A percentile compares a stretch with the other conserved stretches of the same genome.
These are phyloP conservation scores for Fusarium sublunatum DNA, from an alignment of 2,329 filamentous ascomycete genomes.

Conservation along the genomic window DNA sequence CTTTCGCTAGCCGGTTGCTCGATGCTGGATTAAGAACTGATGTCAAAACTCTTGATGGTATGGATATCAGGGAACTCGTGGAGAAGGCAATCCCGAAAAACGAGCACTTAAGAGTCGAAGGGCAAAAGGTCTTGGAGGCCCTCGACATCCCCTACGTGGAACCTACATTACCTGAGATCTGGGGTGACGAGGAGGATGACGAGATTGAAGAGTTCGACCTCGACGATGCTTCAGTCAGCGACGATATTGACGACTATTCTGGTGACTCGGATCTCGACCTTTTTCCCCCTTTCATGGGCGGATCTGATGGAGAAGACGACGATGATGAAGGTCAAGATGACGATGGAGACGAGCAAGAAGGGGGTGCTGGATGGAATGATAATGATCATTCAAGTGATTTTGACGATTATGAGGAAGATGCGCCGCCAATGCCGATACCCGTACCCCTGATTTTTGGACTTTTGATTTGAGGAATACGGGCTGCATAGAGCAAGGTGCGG, in stretches of 20 bases:
- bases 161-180: constrained; percentile 16
- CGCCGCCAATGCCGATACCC: constrained; percentile 30
- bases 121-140: constrained; percentile 41
- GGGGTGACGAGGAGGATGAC: constrained; percentile 12
- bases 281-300: constrained; percentile 15
- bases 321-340: constrained; percentile 12
- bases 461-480: constrained; percentile 30
- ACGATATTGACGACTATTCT: constrained; percentile 33
- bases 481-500: constrained; percentile 2
- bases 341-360: constrained; percentile 16
- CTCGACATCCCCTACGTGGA: constrained; percentile 43
- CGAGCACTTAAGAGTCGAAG: constrained; percentile 34
- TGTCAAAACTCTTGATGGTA: constrained; percentile 36
- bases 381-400: constrained; percentile 26
- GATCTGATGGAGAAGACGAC: constrained; percentile 28
- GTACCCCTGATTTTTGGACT: constrained; percentile 39
- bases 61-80: constrained; percentile 38
- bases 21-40: constrained; percentile 43
- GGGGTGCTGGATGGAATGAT: constrained; percentile 20
- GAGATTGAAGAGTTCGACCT: constrained; percentile 21
- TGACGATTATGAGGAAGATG: constrained; percentile 40
- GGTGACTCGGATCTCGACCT: constrained; percentile 24
- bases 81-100: constrained; percentile 37
- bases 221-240: constrained; percentile 29
- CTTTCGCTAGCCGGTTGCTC: constrained; percentile 39